Percentiles rank a stretch among this genome's conserved stretches.
These are phyloP conservation scores for Trypanosoma boissoni DNA, from an alignment of 208 protist species.

Conservation along the genomic window DNA sequence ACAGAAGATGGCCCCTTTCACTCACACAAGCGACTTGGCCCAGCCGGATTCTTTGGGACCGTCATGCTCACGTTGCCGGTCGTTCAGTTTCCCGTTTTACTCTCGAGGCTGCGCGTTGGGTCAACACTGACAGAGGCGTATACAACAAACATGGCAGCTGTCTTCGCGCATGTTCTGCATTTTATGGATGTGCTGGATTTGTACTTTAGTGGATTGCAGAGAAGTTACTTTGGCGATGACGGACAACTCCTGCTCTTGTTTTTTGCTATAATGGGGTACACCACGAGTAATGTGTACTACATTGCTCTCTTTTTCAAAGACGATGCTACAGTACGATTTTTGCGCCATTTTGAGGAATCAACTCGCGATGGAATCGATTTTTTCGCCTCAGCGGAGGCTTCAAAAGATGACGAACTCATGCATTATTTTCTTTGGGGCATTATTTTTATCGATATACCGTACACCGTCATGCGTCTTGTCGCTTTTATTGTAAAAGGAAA, in stretches of 20 bases:
- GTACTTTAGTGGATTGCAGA: conserved; percentile 15
- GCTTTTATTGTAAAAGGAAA: conserved; percentile 14
- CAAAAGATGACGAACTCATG: conserved; percentile 20
- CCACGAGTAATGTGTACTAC: conserved; percentile 23
- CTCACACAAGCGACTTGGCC: background rate
- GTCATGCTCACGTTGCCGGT: conserved; percentile 21
- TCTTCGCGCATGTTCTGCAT: conserved; percentile 25
- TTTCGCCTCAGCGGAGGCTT: background rate
- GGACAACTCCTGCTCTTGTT: conserved; percentile 13
- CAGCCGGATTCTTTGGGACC: conserved; percentile 12
- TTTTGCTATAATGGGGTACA: conserved; percentile 22
- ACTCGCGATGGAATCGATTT: conserved; percentile 2
- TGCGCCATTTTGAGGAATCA: conserved; percentile 13
- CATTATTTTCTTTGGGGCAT: conserved; percentile 27
- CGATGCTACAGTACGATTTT: conserved; percentile 13
- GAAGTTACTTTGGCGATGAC: background rate
- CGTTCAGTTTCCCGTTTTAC: conserved; percentile 23
- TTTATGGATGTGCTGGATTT: conserved; percentile 23
- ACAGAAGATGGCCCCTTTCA: background rate
- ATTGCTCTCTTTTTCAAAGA: conserved; percentile 15
- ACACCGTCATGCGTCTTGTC: conserved; percentile 18
- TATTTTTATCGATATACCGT: conserved; percentile 28
- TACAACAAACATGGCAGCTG: conserved; percentile 26
- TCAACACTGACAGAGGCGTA: conserved; percentile 19
- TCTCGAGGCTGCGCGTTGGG: conserved; percentile 14